Percentiles rank a stretch among this genome's conserved stretches.
phyloP scores from a whole-genome alignment of 2,329 filamentous ascomycete species.

The Colletotrichum lini region DNA sequence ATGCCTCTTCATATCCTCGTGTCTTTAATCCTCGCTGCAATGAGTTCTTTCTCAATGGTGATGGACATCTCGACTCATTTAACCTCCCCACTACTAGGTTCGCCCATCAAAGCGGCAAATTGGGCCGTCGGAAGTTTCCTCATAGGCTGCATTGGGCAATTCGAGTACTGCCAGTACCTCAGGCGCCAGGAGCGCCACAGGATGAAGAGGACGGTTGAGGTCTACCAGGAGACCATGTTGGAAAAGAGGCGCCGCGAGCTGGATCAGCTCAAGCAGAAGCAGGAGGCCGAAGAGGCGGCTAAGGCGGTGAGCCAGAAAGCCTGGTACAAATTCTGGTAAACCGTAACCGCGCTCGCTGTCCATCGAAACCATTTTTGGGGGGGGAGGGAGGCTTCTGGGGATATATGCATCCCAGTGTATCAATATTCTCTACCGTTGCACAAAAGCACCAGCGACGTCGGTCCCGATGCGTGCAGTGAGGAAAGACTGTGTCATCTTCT shows the following conservation, averaged over 20 bases:
- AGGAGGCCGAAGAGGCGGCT: slow-evolving; percentile 52
- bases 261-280: slow-evolving; percentile 54
- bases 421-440: neutral
- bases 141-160: slow-evolving; percentile 77
- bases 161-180: slow-evolving; percentile 87
- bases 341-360: slow-evolving; percentile 53
- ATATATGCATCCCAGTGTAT: neutral
- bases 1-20: neutral
- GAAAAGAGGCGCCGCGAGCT: slow-evolving; percentile 59
- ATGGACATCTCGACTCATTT: neutral
- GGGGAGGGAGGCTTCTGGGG: neutral
- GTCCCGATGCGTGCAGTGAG: slow-evolving; percentile 1
- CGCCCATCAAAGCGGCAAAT: slow-evolving; percentile 78
- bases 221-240: slow-evolving; percentile 59
- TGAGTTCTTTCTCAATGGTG: neutral
- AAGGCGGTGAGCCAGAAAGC: slow-evolving; percentile 53
- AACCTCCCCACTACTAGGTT: slow-evolving; percentile 11
- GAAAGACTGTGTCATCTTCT: slow-evolving; percentile 33
- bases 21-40: neutral
- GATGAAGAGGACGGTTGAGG: slow-evolving; percentile 88
- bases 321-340: slow-evolving; percentile 72
- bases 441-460: slow-evolving; percentile 5
- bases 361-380: no score
- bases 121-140: slow-evolving; percentile 88
- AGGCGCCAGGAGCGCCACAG: slow-evolving; percentile 82